Base-by-base conservation (phyloP, 805 yeast genomes). In the Helenozyma baotianmanensis region DNA sequence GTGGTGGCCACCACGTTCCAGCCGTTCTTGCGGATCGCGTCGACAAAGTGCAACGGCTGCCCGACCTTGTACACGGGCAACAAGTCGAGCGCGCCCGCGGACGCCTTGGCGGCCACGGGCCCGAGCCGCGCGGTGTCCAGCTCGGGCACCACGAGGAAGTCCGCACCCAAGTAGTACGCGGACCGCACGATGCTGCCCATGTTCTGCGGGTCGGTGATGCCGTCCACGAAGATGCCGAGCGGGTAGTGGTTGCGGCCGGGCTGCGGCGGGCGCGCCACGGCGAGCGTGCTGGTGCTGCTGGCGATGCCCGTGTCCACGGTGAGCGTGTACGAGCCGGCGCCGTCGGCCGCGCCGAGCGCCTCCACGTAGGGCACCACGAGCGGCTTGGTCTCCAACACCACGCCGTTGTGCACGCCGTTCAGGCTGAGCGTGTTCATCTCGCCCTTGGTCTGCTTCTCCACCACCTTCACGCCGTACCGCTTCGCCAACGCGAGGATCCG, bases 171-270 rank as follows among this genome's bases (percentile, higher is more conserved):
- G 58, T 70, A 87, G 58, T 78, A 82, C 0, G 94, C 90, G 2
- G 88, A 74, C 51, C 96, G 64, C 18, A 84, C 58, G 26, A 87
- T 76, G 15, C 90, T 92, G 6, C 96, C 96, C 45, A 85, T 65
- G 53, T 87, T 87, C 53, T 85, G 94, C 1, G 96, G 90, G 54
- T 87, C 96, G 10, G 84, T 76, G 27, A 88, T 69, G 38, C 83
- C 86, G 55, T 87, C 96, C 16, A 87, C 58, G 47, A 71, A 86
- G 3, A 87, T 44, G 0, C 87, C 96, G 12, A 88, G 47, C 2
- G 96, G 94, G 46, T 40, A 52, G 21, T 33, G 40, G 17, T 29
- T 35, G 17, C 29, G 12, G 8, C 29, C 43, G 13, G 51, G 42
- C n/a, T 33, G 32, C 12, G 46, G 49, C 23, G 43, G 57, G n/a